Conservation (phyloP, 148 eudicot genomes). For the Vaccinium myrtillus region DNA sequence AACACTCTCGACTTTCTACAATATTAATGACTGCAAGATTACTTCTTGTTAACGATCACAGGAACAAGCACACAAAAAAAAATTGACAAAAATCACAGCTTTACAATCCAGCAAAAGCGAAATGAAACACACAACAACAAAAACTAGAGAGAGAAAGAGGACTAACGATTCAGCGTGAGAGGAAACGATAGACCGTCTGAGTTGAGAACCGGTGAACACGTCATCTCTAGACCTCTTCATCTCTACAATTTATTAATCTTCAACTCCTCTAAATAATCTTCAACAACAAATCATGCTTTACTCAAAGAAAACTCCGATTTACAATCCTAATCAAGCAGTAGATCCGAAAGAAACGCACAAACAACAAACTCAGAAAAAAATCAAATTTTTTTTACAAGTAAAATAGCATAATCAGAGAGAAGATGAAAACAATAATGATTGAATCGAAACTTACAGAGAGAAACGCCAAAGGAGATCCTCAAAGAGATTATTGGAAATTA, state of each 20-base stretch:
- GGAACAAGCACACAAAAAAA: background rate
- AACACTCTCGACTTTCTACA: background rate
- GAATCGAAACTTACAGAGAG: background rate
- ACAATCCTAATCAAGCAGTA: slow-evolving; percentile 27
- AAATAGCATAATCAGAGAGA: slow-evolving; percentile 1
- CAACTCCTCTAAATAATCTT: slow-evolving; percentile 14
- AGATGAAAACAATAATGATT: background rate
- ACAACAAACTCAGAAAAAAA: slow-evolving; percentile 12
- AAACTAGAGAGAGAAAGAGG: slow-evolving; percentile 12
- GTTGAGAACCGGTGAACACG: slow-evolving; percentile 50
- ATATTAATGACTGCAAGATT: background rate
- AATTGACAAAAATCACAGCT: background rate
- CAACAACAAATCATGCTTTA: slow-evolving; percentile 33
- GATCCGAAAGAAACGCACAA: slow-evolving; percentile 17
- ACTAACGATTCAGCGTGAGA: slow-evolving; percentile 62
- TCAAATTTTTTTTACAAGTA: background rate
- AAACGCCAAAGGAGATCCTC: slow-evolving; percentile 14
- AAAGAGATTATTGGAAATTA: background rate
- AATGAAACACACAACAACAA: slow-evolving; percentile 1
- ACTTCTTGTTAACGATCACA: background rate
- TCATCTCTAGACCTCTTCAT: slow-evolving; percentile 85
- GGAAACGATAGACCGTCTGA: slow-evolving; percentile 49
- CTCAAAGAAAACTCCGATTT: slow-evolving; percentile 19
- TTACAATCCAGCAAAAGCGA: background rate
- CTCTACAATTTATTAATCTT: slow-evolving; percentile 10